Conservation (phyloP, 176 grass and related monocot species). For the Cenchrus purpureus region DNA sequence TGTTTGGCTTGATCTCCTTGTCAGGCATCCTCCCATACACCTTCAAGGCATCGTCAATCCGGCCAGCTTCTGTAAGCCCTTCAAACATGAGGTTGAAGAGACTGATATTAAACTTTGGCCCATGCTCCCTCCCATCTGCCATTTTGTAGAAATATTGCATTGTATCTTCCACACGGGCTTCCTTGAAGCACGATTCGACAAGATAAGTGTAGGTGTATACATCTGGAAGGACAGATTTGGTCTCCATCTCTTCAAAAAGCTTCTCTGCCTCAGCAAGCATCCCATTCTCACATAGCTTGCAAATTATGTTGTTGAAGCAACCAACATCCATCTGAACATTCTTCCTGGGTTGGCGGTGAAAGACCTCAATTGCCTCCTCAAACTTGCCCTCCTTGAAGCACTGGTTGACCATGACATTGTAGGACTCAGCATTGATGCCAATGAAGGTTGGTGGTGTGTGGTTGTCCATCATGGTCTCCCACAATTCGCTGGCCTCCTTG, state of each 20-base stretch:
- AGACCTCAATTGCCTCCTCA: slow-evolving; percentile 55
- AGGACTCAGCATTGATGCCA: slow-evolving; percentile 58
- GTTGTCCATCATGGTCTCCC: slow-evolving; percentile 2
- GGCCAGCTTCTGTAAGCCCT: slow-evolving; percentile 19
- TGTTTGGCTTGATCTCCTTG: slow-evolving; percentile 47
- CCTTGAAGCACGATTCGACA: slow-evolving; percentile 52
- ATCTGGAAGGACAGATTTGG: slow-evolving; percentile 57
- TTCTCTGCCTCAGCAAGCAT: slow-evolving; percentile 58
- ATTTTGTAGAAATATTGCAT: slow-evolving; percentile 48
- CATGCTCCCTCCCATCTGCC: slow-evolving; percentile 41
- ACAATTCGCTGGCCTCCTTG: slow-evolving; percentile 54
- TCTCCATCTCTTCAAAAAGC: slow-evolving; percentile 61
- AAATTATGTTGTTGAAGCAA: slow-evolving; percentile 70
- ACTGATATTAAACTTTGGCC: slow-evolving; percentile 53
- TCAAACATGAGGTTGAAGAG: slow-evolving; percentile 35
- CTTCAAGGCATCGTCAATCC: slow-evolving; percentile 27
- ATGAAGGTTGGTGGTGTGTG: slow-evolving; percentile 56
- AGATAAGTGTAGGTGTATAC: slow-evolving; percentile 49
- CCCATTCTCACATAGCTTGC: slow-evolving; percentile 56
- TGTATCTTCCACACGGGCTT: slow-evolving; percentile 49
- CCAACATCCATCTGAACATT: slow-evolving; percentile 59
- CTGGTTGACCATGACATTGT: slow-evolving; percentile 68
- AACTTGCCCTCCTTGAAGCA: slow-evolving; percentile 69
- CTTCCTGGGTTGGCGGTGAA: slow-evolving; percentile 51
- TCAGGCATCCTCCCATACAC: slow-evolving; percentile 24